Base-by-base conservation (phyloP, 208 protist genomes). In the Crithidia bombi region DNA sequence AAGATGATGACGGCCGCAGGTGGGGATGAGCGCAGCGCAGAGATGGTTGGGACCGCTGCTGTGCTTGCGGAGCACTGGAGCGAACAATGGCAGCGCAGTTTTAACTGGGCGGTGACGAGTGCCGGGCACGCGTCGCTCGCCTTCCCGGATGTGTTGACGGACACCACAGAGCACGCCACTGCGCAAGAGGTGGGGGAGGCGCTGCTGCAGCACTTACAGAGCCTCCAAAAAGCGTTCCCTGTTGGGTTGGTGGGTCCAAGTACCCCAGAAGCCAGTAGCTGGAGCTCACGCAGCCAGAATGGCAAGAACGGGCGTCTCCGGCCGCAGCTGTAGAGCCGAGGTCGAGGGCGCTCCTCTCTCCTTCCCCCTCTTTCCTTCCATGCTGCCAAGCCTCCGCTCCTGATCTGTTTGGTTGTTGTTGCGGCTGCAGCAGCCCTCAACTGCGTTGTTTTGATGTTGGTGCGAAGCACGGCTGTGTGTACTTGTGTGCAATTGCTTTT, bases 61-160 rank as follows among this genome's bases (percentile, higher is more conserved):
- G 19, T 15, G 32, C 25, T 33, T 30, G 19, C 30, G 21, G 21
- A 35, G 25, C 23, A 33, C 14, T 74, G 69, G 75, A 32, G 71
- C 39, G 49, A 66, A 46, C 71, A 86, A 66, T 69, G 78, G 23
- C 44, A 64, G 15, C 73, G 51, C 46, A 89, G 86, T 64, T 92
- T 83, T 66, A 84, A 79, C 41, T 89, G 79, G 78, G 79, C 86
- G 0, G 86, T 78, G 51, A 68, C 59, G 43, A 76, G 54, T n/a
- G 81, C 81, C 26, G 86, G 86, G 1, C 79, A 87, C 61, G 55
- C 61, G 19, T 71, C 32, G 55, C 66, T 80, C 62, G 58, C 73
- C 5, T 74, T 67, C 66, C 50, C 12, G 5, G 70, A 76, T 14
- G 47, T 36, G 19, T 66, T 54, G 47, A 51, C 54, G 7, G 58